phyloP scores from a whole-genome alignment of 1,139 yeast species.

The Taphrina betulina region DNA sequence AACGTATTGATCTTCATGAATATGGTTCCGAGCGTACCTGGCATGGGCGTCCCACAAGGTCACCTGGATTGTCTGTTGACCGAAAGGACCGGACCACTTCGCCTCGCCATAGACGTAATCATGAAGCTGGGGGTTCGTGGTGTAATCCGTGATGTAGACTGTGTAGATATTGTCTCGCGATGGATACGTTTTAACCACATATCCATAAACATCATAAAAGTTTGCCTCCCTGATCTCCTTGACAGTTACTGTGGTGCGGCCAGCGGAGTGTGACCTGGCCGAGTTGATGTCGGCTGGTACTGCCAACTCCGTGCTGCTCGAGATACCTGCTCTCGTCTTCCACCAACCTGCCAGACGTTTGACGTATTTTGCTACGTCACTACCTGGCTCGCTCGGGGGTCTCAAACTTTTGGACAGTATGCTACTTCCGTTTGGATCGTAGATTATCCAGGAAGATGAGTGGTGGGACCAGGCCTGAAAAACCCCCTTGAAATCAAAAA shows the following conservation, averaged over 20 bases:
- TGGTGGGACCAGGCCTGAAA: constrained; percentile 27
- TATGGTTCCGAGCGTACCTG: constrained; percentile 22
- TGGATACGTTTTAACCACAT: constrained; percentile 32
- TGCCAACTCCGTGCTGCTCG: constrained; percentile 5
- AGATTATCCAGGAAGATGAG: constrained; percentile 27
- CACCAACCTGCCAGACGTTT: constrained; percentile 31
- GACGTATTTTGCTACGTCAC: constrained; percentile 12
- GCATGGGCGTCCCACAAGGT: constrained; percentile 34
- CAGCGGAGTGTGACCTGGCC: neutral
- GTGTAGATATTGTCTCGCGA: constrained; percentile 29
- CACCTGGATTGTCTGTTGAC: constrained; percentile 22
- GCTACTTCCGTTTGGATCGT: constrained; percentile 16
- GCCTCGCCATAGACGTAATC: constrained; percentile 28
- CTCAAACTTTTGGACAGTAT: constrained; percentile 17
- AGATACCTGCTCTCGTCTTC: constrained; percentile 23
- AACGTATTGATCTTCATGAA: constrained; percentile 27
- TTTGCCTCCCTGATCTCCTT: constrained; percentile 18
- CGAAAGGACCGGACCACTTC: constrained; percentile 33
- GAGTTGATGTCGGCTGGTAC: constrained; percentile 5
- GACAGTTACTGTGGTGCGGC: constrained; percentile 9
- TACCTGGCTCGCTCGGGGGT: neutral
- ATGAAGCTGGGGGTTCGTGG: constrained; percentile 19
- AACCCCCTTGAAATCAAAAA: constrained; percentile 13
- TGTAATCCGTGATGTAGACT: constrained; percentile 33
- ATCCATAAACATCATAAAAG: constrained; percentile 31